Evolutionary conservation across 257 asterid species (phyloP).

Genomic region (Penstemon davidsonii): DNA sequence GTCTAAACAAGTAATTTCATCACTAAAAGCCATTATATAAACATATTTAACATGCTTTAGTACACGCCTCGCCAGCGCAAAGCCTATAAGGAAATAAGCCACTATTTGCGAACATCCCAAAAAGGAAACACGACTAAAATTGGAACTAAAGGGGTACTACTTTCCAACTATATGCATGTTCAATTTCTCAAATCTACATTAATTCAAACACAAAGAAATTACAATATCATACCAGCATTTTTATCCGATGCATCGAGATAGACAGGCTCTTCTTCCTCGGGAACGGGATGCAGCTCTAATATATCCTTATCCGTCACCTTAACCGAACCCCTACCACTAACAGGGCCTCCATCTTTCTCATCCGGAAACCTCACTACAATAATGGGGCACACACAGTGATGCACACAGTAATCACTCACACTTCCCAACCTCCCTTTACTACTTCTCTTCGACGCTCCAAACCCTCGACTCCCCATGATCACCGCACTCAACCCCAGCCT

Average conservation of each 20-base stretch:
- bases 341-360: constrained; percentile 49
- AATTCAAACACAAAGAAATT: background rate
- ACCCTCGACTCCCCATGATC: constrained; percentile 82
- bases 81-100: too few relatives aligned
- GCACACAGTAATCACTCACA: constrained; percentile 81
- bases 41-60: too few relatives aligned
- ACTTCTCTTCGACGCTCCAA: constrained; percentile 61
- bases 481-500: constrained; percentile 75
- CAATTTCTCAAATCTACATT: background rate
- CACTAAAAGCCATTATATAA: too few relatives aligned
- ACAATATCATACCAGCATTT: constrained; percentile 41
- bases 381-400: constrained; percentile 75
- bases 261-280: constrained; percentile 67
- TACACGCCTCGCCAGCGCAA: too few relatives aligned
- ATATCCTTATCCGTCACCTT: constrained; percentile 34
- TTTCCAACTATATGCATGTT: too few relatives aligned
- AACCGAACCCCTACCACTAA: constrained; percentile 30
- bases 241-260: constrained; percentile 59
- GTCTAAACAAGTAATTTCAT: too few relatives aligned
- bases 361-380: constrained; percentile 71
- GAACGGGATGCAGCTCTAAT: constrained; percentile 51
- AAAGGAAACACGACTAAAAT: too few relatives aligned
- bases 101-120: too few relatives aligned
- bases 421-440: constrained; percentile 76
- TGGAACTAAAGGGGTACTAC: too few relatives aligned